Base-by-base conservation (phyloP, 2,329 filamentous ascomycete genomes). In the Parafenestella ontariensis region DNA sequence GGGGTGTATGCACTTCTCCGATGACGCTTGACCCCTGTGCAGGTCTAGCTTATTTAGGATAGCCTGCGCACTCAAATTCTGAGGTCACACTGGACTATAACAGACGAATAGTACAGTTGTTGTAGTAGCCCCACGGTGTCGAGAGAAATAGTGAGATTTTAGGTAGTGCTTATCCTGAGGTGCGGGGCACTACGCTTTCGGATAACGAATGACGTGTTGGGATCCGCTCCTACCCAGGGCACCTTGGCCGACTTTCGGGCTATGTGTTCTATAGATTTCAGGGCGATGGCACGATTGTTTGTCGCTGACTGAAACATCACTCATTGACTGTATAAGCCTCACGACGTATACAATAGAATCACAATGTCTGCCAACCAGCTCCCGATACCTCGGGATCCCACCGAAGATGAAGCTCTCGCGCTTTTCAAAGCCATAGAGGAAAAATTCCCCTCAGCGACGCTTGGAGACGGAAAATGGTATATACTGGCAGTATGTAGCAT, bases 391-490 rank as follows among this genome's bases (percentile, higher is more conserved):
- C 58, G 37, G 13, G 71, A 77, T 20, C 76, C 75, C 2, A 77
- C 77, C 0, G 52, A 66, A 5, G 68, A 78, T 24, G 74, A 81
- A 44, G 75, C 78, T 1, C 54, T 75, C 13, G 53, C 65, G 4
- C 66, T 83, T 1, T 80, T 82, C 68, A 62, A 75, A 51, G 63
- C 67, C 0, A 59, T 82, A 17, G 78, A 82, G 54, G 54, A 73
- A 20, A 74, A 74, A 11, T 82, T 82, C 39, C 80, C 81, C 1
- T 69, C 72, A 2, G 62, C 70, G 39, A 71, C 71, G 0, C 62
- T 82, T 1, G 79, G 79, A 18, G 54, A 69, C 3, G 76, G 81
- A 31, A 78, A 76, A 62, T 83, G 81, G 81, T 81, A 81, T 45
- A 68, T 82, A 13, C 64, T 80, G 5, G 60, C 70, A 7, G 78